Conservation (phyloP, 352 stramenopile genomes). For the Globisporangium takayamanum region DNA sequence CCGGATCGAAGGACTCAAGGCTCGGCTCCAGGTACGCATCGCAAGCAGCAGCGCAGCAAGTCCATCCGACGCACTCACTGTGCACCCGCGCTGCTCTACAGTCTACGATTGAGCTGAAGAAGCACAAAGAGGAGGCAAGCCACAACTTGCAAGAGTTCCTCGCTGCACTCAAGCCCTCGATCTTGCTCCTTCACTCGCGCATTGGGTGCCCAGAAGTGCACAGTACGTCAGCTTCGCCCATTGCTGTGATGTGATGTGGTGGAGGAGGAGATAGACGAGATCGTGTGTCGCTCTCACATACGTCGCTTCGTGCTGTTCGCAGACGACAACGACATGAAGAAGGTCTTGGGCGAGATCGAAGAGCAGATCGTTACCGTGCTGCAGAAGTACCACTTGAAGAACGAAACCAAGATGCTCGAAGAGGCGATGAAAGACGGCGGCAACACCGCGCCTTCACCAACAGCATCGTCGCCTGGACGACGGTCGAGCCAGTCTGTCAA, state of each 20-base stretch:
- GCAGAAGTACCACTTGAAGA: conserved; percentile 63
- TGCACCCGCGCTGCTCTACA: neutral
- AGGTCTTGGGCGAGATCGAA: conserved; percentile 69
- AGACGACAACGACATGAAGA: conserved; percentile 69
- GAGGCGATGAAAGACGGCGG: conserved; percentile 7
- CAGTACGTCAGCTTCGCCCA: conserved; percentile 23
- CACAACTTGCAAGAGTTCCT: conserved; percentile 62
- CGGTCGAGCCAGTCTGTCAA: neutral
- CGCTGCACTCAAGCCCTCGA: conserved; percentile 49
- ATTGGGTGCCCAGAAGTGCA: conserved; percentile 67
- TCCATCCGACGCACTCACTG: neutral
- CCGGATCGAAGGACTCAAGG: conserved; percentile 61
- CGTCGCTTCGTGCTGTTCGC: neutral
- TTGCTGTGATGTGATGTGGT: neutral
- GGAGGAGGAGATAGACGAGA: too few relatives aligned
- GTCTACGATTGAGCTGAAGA: conserved; percentile 63
- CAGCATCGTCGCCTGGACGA: neutral
- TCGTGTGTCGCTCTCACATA: neutral
- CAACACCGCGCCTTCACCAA: too few relatives aligned
- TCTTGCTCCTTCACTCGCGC: conserved; percentile 56
- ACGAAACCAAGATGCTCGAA: conserved; percentile 35
- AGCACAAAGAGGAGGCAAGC: conserved; percentile 70
- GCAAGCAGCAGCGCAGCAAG: neutral
- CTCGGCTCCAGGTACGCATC: conserved; percentile 35
- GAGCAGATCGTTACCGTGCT: conserved; percentile 62